Conservation (phyloP, 2,329 filamentous ascomycete species). For the Calonectria leucothoes region DNA sequence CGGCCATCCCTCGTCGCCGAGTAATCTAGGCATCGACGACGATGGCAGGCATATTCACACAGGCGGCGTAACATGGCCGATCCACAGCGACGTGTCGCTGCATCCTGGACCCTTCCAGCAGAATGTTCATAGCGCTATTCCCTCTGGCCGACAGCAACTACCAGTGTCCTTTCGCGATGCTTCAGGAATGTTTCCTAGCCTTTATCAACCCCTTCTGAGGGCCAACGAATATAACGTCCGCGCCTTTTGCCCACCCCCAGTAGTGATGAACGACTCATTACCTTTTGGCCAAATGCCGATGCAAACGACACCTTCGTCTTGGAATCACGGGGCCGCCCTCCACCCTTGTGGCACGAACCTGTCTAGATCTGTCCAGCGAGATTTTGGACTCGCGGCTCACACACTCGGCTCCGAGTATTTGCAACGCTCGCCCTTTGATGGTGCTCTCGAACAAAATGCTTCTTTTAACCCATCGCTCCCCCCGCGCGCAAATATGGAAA, state of each 20-base stretch:
- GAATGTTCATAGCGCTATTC: conserved; percentile 25
- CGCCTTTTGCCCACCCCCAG: conserved; percentile 52
- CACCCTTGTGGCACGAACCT: conserved; percentile 14
- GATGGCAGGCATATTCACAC: conserved; percentile 23
- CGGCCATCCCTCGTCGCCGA: conserved; percentile 25
- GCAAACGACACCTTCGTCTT: conserved; percentile 34
- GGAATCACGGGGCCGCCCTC: conserved; percentile 29
- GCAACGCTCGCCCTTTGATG: conserved; percentile 25
- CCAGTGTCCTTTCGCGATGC: conserved; percentile 29
- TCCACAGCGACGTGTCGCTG: conserved; percentile 21
- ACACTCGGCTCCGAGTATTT: conserved; percentile 23
- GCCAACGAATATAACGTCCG: conserved; percentile 52
- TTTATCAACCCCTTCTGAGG: conserved; percentile 48
- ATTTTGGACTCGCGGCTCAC: conserved; percentile 22
- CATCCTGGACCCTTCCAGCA: conserved; percentile 28
- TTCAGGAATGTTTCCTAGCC: conserved; percentile 30
- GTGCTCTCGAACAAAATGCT: conserved; percentile 15
- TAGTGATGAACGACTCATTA: conserved; percentile 44
- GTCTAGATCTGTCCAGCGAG: conserved; percentile 26
- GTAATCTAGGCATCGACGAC: conserved; percentile 27
- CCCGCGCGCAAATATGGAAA: not conserved
- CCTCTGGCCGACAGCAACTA: conserved; percentile 24
- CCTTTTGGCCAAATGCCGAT: conserved; percentile 45
- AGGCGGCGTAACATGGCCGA: conserved; percentile 30
- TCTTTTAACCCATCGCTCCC: conserved; percentile 14